These are phyloP conservation scores for Epicoccum nigrum DNA, from an alignment of 2,329 filamentous ascomycete species.

Conservation along the genomic window DNA sequence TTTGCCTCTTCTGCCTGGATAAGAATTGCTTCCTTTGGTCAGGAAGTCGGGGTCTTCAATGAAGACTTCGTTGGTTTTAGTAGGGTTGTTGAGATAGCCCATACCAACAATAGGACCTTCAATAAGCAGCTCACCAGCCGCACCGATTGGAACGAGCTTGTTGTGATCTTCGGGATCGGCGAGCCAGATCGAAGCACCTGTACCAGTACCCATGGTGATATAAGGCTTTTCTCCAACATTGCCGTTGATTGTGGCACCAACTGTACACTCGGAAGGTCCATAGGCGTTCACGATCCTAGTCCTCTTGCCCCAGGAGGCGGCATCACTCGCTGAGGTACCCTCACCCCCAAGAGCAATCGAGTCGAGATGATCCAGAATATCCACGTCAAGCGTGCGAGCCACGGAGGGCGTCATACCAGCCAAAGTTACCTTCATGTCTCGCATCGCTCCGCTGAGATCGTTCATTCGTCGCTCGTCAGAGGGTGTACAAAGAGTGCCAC, in stretches of 20 bases:
- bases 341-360: constrained; percentile 51
- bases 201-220: constrained; percentile 47
- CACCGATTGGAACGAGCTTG: constrained; percentile 48
- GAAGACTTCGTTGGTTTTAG: constrained; percentile 47
- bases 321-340: constrained; percentile 42
- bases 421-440: constrained; percentile 42
- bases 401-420: constrained; percentile 48
- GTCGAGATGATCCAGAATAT: constrained; percentile 51
- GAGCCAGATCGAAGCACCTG: constrained; percentile 49
- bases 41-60: constrained; percentile 63
- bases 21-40: constrained; percentile 64
- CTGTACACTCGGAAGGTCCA: constrained; percentile 46
- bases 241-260: constrained; percentile 43
- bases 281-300: constrained; percentile 46
- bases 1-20: constrained; percentile 58
- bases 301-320: constrained; percentile 52
- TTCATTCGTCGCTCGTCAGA: constrained; percentile 57
- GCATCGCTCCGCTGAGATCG: constrained; percentile 52
- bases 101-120: constrained; percentile 60
- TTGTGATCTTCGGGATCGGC: constrained; percentile 50
- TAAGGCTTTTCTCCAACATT: constrained; percentile 38
- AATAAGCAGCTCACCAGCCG: constrained; percentile 61
- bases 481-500: constrained; percentile 45
- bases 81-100: constrained; percentile 45
- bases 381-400: constrained; percentile 45